phyloP scores from a whole-genome alignment of 352 stramenopile species.

The Phytophthora litchii region DNA sequence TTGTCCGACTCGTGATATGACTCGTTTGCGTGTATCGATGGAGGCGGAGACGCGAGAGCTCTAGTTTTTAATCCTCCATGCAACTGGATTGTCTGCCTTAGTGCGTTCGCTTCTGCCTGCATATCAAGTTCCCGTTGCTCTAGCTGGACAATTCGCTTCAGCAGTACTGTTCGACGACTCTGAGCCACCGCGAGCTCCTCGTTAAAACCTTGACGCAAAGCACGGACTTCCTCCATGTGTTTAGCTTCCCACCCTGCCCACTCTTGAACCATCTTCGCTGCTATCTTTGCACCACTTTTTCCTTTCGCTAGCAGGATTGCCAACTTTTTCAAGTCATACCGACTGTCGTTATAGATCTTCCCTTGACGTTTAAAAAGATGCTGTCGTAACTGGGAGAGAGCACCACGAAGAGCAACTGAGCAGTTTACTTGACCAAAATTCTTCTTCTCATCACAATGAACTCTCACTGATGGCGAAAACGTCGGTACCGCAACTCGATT shows the following conservation, averaged over 20 bases:
- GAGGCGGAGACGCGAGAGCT: not conserved
- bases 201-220: conserved; percentile 24
- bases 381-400: conserved; percentile 22
- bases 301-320: conserved; percentile 10
- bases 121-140: conserved; percentile 29
- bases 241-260: conserved; percentile 38
- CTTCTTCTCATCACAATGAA: not conserved
- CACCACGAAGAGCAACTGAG: conserved; percentile 16
- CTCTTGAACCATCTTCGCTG: conserved; percentile 36
- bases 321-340: conserved; percentile 10
- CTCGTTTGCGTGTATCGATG: not conserved
- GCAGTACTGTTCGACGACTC: conserved; percentile 10
- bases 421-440: conserved; percentile 6
- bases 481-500: not conserved
- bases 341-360: not conserved
- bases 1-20: not conserved
- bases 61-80: not conserved
- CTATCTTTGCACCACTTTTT: conserved; percentile 17
- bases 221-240: conserved; percentile 29
- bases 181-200: conserved; percentile 16
- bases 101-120: conserved; percentile 26
- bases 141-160: conserved; percentile 22
- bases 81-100: conserved; percentile 7
- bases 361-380: not conserved
- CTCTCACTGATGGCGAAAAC: conserved; percentile 2